Evolutionary conservation across 2,329 filamentous ascomycete genomes (phyloP).

Genomic region (Diplodia sapinea): DNA sequence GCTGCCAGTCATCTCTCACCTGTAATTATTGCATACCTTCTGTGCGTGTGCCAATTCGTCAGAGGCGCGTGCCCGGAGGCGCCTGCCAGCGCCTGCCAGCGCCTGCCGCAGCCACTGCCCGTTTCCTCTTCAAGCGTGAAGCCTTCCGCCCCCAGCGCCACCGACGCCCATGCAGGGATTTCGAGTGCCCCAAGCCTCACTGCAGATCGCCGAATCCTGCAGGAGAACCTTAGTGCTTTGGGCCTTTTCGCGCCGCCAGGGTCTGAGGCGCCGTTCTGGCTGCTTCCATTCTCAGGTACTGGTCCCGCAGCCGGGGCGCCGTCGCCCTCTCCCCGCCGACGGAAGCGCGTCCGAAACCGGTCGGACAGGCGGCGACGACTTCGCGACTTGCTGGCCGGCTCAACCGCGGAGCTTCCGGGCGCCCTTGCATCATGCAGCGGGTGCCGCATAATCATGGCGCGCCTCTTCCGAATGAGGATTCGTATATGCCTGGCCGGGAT

Average conservation of each 20-base stretch:
- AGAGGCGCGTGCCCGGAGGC: neutral
- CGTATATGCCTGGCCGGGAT: neutral
- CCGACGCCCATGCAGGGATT: neutral
- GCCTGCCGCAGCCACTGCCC: slow-evolving; percentile 13
- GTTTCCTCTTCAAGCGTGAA: neutral
- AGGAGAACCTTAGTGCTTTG: neutral
- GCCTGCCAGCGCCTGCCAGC: slow-evolving; percentile 1
- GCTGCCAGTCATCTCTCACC: slow-evolving; percentile 19
- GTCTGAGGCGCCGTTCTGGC: neutral
- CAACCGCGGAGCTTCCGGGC: neutral
- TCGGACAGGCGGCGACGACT: neutral
- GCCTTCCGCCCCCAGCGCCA: slow-evolving; percentile 14
- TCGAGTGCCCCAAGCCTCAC: neutral
- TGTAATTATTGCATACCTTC: neutral
- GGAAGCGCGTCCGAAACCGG: slow-evolving; percentile 4
- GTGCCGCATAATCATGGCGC: slow-evolving; percentile 15
- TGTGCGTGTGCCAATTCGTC: neutral
- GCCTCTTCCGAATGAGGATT: neutral
- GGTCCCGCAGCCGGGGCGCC: neutral
- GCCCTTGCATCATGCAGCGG: slow-evolving; percentile 14
- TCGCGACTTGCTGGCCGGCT: slow-evolving; percentile 6
- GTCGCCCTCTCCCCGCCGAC: neutral
- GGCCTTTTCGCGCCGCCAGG: neutral
- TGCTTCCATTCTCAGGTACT: neutral
- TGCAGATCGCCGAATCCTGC: neutral